phyloP scores from a whole-genome alignment of 202 grass and related monocot genomes.

The Zizania palustris region DNA sequence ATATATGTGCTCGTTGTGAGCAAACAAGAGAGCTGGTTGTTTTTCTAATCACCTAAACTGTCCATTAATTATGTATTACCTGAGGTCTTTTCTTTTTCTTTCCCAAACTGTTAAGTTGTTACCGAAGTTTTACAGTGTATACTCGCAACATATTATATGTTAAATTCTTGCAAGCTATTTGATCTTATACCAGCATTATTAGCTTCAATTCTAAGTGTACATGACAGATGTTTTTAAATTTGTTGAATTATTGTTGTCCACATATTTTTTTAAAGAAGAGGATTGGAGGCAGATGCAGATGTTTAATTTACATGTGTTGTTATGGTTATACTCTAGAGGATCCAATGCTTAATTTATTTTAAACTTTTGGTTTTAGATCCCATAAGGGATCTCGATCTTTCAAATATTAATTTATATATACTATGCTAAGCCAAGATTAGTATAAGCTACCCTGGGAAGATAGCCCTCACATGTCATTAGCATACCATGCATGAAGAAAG shows the following conservation, averaged over 20 bases:
- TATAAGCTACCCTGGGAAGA: background rate
- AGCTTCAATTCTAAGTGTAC: slow-evolving; percentile 26
- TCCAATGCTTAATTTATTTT: slow-evolving; percentile 40
- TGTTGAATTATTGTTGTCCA: slow-evolving; percentile 64
- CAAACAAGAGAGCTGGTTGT: slow-evolving; percentile 29
- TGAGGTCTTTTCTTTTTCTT: slow-evolving; percentile 50
- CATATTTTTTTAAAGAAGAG: background rate
- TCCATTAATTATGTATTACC: slow-evolving; percentile 58
- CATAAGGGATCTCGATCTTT: slow-evolving; percentile 30
- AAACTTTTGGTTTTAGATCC: slow-evolving; percentile 6
- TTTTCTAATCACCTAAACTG: slow-evolving; percentile 52
- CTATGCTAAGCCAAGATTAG: slow-evolving; percentile 7
- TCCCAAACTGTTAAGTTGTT: slow-evolving; percentile 49
- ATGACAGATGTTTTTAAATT: slow-evolving; percentile 50
- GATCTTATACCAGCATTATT: slow-evolving; percentile 31
- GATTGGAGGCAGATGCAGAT: background rate
- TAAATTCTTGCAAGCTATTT: slow-evolving; percentile 44
- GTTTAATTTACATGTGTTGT: slow-evolving; percentile 1
- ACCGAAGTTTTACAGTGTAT: slow-evolving; percentile 62
- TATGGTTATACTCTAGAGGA: slow-evolving; percentile 43
- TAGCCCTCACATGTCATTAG: slow-evolving; percentile 32
- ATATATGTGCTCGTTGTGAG: slow-evolving; percentile 36
- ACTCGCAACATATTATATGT: slow-evolving; percentile 57
- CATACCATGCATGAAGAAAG: background rate
- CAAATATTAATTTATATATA: slow-evolving; percentile 35